A percentile compares a stretch with the other conserved stretches of the same genome.
These are phyloP conservation scores for Actinomortierella wolfii DNA, from an alignment of 371 early-diverging fungal species.

Conservation along the genomic window DNA sequence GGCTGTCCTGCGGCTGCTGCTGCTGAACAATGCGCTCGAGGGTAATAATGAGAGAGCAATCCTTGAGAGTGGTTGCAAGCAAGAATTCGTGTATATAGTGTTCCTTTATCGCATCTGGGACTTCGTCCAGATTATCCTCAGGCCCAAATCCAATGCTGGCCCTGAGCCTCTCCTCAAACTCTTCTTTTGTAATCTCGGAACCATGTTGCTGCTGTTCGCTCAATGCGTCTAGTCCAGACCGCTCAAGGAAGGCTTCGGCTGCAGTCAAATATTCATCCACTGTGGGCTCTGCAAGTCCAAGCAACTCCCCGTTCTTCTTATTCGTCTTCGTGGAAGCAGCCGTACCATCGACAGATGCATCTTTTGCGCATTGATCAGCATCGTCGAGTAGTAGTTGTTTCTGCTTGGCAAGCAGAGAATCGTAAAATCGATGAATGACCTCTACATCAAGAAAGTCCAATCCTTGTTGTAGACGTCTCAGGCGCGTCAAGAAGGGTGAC, in stretches of 20 bases:
- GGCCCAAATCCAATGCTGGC: constrained; percentile 26
- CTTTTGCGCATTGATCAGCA: no score
- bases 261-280: constrained; percentile 25
- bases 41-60: constrained; percentile 35
- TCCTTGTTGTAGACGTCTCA: constrained; percentile 29
- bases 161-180: constrained; percentile 7
- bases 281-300: constrained; percentile 23
- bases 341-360: no score
- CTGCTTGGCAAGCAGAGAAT: constrained; percentile 1
- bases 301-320: no score
- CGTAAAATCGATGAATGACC: constrained; percentile 23
- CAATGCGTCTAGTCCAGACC: constrained; percentile 22
- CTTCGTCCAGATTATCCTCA: constrained; percentile 14
- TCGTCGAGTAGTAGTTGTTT: no score
- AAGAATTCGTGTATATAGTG: constrained; percentile 39
- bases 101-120: constrained; percentile 17
- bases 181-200: neutral
- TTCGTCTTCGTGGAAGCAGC: no score
- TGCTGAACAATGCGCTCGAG: constrained; percentile 2
- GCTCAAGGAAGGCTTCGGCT: constrained; percentile 25
- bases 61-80: constrained; percentile 36
- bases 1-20: neutral
- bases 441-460: constrained; percentile 36
- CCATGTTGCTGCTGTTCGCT: constrained; percentile 8
- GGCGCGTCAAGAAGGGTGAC: constrained; percentile 23